Percentiles rank a stretch among this genome's conserved stretches.
Evolutionary conservation across 176 grass and related monocot species (phyloP).

Genomic region (Phragmites australis): DNA sequence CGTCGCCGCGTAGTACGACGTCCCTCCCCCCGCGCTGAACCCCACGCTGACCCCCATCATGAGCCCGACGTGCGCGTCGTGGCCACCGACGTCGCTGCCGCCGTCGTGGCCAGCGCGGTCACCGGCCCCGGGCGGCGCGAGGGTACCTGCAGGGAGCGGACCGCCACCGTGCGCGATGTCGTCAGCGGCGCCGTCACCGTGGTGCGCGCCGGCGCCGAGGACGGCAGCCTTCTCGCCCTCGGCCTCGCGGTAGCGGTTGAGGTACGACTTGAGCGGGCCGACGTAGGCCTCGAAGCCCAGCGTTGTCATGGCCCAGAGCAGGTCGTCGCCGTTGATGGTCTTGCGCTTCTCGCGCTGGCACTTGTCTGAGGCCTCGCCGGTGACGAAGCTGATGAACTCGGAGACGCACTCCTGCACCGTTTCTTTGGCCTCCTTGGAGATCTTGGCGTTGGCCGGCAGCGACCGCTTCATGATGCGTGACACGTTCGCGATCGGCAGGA

Average conservation of each 20-base stretch:
- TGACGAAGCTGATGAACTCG: constrained; percentile 96
- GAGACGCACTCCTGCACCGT: constrained; percentile 98
- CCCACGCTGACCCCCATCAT: constrained; percentile 46
- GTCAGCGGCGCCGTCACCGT: constrained; percentile 19
- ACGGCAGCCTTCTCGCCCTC: constrained; percentile 77
- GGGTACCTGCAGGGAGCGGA: background rate
- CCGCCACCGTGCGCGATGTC: background rate
- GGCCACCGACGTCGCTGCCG: background rate
- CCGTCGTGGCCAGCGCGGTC: background rate
- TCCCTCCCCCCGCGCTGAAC: constrained; percentile 24
- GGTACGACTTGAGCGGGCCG: constrained; percentile 66
- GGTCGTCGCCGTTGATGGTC: constrained; percentile 97
- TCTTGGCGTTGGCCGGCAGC: constrained; percentile 89
- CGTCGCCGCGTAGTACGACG: constrained; percentile 38
- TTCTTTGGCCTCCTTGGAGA: constrained; percentile 92
- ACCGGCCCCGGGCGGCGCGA: background rate
- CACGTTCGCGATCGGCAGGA: constrained; percentile 95
- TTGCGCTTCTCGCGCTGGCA: constrained; percentile 97
- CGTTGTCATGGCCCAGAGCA: constrained; percentile 92
- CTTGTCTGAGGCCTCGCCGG: constrained; percentile 95
- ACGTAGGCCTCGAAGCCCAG: constrained; percentile 89
- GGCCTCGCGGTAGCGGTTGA: constrained; percentile 68
- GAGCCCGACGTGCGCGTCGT: constrained; percentile 38
- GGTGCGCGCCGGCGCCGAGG: background rate
- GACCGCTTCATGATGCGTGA: constrained; percentile 91